Evolutionary conservation across 2,329 filamentous ascomycete species (phyloP).

Genomic region (Epichloe glyceriae): DNA sequence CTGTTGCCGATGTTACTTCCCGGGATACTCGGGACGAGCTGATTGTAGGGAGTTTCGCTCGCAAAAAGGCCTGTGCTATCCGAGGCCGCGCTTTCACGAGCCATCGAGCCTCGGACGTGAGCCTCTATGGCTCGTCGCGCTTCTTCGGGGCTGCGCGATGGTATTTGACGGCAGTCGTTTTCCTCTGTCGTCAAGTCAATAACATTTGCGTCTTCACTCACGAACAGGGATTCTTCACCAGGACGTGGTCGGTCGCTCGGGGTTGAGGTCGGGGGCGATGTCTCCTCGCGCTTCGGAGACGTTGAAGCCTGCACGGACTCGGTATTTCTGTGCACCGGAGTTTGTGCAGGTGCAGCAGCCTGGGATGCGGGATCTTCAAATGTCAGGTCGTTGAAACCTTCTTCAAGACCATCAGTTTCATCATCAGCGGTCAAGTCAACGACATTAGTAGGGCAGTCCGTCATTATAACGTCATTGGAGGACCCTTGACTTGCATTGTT

Average conservation of each 20-base stretch:
- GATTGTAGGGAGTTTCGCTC: background rate
- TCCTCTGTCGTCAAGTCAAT: conserved; percentile 1
- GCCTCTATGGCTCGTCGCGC: background rate
- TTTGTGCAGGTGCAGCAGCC: background rate
- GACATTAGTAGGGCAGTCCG: background rate
- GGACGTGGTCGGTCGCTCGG: background rate
- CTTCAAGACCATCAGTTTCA: background rate
- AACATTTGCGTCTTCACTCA: background rate
- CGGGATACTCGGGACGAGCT: background rate
- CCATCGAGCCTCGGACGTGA: background rate
- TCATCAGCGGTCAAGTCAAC: background rate
- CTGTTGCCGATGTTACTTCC: background rate
- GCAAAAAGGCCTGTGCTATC: background rate
- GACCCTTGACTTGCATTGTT: background rate
- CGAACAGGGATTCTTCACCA: conserved; percentile 1
- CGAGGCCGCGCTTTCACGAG: background rate
- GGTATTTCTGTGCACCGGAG: background rate
- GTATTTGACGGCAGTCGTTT: too few relatives aligned
- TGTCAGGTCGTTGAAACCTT: background rate
- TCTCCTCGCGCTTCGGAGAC: background rate
- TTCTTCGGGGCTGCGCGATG: background rate
- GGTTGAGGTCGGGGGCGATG: background rate
- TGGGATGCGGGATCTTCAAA: background rate
- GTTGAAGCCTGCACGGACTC: background rate
- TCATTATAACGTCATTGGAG: background rate